Evolutionary conservation across 805 yeast species (phyloP), one percentile per base, ranked within the genome.

Genomic region (Schwanniomyces vanrijiae): DNA sequence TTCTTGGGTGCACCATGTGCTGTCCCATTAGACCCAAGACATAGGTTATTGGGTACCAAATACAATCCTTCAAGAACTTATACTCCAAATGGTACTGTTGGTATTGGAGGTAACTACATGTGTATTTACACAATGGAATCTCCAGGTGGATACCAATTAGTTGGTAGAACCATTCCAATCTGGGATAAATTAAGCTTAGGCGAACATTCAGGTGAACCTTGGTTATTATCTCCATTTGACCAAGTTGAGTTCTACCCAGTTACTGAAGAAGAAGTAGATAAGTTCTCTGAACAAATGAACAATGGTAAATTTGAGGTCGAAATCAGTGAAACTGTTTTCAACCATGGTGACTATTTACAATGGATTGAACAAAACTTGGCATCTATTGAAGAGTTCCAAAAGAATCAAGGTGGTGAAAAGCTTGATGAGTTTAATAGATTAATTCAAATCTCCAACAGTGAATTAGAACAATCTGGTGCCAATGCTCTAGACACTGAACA

Each of bases 1-100:
- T 92, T 91, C 71, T 77, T 94, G 57, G 98, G 98, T 42, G 97
- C 99, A 3, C 99, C 99, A 24, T 91, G 97, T 76, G 98, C 98
- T 1, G 96, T 92, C 55, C 98, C 99, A 33, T 80, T 92, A 56
- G 98, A 94, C 66, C 99, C 99, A 48, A 84, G 97, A 60, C 97
- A 91, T 60, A 81, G 97, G 60, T 78, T 90, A 50, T 72, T 92
- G 47, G 99, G 98, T 34, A 80, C 96, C 25, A 92, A 92, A 70
- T 94, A 92, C 72, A 92, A 92, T 64, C 99, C 99, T 34, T 88
- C 97, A 11, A 82, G 99, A 75, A 89, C 97, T 1, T 91, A 78
- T 73, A 92, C 99, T 2, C 96, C 97, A 34, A 89, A 90, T 62
- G 99, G 99, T 56, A 88, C 94, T 31, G 98, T 92, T 51, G 99